Base-by-base conservation (phyloP, 306 rosid species). In the Boehmeria nivea region DNA sequence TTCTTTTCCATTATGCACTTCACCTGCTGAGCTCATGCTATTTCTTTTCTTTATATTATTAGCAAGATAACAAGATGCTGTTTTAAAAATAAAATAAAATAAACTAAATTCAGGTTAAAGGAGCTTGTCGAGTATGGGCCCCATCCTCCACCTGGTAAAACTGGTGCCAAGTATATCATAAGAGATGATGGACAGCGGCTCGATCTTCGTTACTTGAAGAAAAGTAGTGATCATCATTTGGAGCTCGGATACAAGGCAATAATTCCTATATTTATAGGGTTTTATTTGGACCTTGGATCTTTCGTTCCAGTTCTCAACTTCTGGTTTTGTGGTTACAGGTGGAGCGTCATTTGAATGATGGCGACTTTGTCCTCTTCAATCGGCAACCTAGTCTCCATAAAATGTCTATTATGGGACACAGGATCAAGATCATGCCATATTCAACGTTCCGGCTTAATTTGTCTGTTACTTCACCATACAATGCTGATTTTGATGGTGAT, bases 341-440 rank as follows among this genome's bases (percentile, higher is more conserved):
- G 81, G 99, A 91, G 80, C 96, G 99, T 22, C 99, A 91, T 81
- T 75, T 91, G 73, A 91, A 84, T 45, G 99, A 91, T 63, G 99
- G 99, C 31, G 99, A 91, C 64, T 91, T 91, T 73, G 80, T 91
- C 39, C 96, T 91, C 64, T 91, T 91, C 72, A 91, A 91, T 66
- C 99, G 99, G 27, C 99, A 91, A 71, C 99, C 99, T n/a, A 91
- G 99, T 82, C 99, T 91, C 36, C 99, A 91, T 73, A 91, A 91
- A 76, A 91, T 91, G 99, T 91, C 99, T 78, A 91, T 91, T 68
- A 91, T 91, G 99, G 99, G 99, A 57, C 99, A 91, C 64, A 77
- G 96, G 72, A 91, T 91, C 76, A 91, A 87, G 85, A 91, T 91
- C 74, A 91, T 91, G 96, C 99, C 99, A 4, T 91, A 91, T 65